Percentiles rank a stretch among this genome's conserved stretches.
Evolutionary conservation across 768 basidiomycete genomes (phyloP).

Genomic region (Tulasnella sp.): DNA sequence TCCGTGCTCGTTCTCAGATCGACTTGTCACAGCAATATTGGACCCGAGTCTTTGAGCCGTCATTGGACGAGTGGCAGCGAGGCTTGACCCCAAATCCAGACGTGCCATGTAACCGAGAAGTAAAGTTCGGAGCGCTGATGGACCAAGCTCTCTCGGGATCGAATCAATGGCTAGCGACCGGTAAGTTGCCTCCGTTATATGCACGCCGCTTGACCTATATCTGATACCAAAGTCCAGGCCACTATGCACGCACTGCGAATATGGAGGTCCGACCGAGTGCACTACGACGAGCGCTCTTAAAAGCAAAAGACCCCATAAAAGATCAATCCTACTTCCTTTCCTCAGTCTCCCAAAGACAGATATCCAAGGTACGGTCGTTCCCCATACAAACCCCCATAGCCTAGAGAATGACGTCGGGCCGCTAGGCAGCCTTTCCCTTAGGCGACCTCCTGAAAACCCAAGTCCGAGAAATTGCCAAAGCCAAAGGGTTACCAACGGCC

Average conservation of each 20-base stretch:
- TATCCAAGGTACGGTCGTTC: slow-evolving; percentile 11
- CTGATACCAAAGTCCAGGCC: slow-evolving; percentile 47
- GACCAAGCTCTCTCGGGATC: slow-evolving; percentile 47
- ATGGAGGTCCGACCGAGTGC: slow-evolving; percentile 39
- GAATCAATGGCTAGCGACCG: slow-evolving; percentile 72
- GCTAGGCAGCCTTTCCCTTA: slow-evolving; percentile 68
- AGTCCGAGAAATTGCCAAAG: slow-evolving; percentile 66
- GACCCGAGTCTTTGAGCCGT: slow-evolving; percentile 85
- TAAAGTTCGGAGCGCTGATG: slow-evolving; percentile 85
- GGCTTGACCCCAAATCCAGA: slow-evolving; percentile 91
- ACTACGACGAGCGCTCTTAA: slow-evolving; percentile 38
- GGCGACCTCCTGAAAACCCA: slow-evolving; percentile 60
- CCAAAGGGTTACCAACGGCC: slow-evolving; percentile 64
- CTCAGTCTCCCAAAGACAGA: slow-evolving; percentile 43
- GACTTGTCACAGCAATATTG: slow-evolving; percentile 91
- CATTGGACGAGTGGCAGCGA: slow-evolving; percentile 66
- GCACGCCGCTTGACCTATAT: background rate
- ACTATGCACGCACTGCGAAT: slow-evolving; percentile 69
- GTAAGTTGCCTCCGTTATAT: slow-evolving; percentile 38
- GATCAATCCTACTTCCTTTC: slow-evolving; percentile 93
- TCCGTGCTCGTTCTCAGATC: slow-evolving; percentile 46
- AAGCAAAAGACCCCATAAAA: slow-evolving; percentile 57
- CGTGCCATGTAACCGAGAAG: slow-evolving; percentile 90
- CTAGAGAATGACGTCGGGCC: background rate
- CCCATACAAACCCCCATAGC: background rate